Evolutionary conservation across 2,329 filamentous ascomycete species (phyloP).

Genomic region (Ophiostoma fasciatum): DNA sequence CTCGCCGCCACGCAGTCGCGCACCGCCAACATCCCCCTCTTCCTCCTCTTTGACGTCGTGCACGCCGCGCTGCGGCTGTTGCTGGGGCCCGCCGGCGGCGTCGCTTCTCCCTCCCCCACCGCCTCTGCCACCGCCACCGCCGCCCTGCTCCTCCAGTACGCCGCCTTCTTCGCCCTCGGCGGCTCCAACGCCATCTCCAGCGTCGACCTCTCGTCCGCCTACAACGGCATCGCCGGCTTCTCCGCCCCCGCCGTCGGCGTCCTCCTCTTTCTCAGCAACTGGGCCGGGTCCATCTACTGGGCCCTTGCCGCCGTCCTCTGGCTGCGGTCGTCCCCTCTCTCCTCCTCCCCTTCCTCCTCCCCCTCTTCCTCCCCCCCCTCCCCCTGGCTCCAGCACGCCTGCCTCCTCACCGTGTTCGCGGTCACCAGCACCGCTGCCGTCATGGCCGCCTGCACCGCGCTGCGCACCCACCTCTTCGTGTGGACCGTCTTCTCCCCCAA

Average conservation of each 20-base stretch:
- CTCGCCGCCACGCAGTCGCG: conserved; percentile 80
- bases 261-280: conserved; percentile 79
- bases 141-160: conserved; percentile 62
- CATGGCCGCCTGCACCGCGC: conserved; percentile 73
- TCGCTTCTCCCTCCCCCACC: conserved; percentile 16
- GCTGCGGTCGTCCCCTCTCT: conserved; percentile 20
- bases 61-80: background rate
- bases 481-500: conserved; percentile 99
- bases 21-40: conserved; percentile 70
- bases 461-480: conserved; percentile 86
- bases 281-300: conserved; percentile 87
- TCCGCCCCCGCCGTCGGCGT: conserved; percentile 67
- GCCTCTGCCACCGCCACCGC: conserved; percentile 49
- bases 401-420: conserved; percentile 55
- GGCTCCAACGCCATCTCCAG: conserved; percentile 91
- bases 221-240: conserved; percentile 79
- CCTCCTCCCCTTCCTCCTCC: conserved; percentile 48
- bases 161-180: conserved; percentile 78
- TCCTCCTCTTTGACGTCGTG: conserved; percentile 56
- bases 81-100: conserved; percentile 17
- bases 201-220: conserved; percentile 87
- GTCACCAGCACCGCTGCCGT: conserved; percentile 52
- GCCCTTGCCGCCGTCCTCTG: conserved; percentile 47
- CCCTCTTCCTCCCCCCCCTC: conserved; percentile 45
- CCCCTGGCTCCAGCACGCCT: conserved; percentile 32